Evolutionary conservation across 2,329 filamentous ascomycete genomes (phyloP).

Genomic region (Aspergillus hortae): DNA sequence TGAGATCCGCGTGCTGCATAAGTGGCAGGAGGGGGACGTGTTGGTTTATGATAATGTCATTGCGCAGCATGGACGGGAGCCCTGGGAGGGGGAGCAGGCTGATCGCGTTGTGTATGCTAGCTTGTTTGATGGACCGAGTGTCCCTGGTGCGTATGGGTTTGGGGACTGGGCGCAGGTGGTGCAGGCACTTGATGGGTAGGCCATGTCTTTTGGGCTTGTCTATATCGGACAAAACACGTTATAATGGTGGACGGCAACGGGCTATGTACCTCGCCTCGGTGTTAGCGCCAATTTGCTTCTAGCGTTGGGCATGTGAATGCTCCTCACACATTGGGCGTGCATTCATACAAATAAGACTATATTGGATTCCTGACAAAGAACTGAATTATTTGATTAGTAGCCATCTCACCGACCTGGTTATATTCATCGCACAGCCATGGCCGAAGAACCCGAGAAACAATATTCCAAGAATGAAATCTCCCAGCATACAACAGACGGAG

Average conservation of each 20-base stretch:
- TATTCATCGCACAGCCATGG: not conserved
- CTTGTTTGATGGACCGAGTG: conserved; percentile 44
- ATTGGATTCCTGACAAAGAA: not conserved
- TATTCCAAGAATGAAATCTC: conserved; percentile 11
- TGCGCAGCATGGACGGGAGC: conserved; percentile 49
- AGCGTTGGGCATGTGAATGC: not conserved
- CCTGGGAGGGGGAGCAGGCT: conserved; percentile 46
- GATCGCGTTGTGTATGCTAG: conserved; percentile 48
- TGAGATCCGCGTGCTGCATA: conserved; percentile 48
- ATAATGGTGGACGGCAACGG: not conserved
- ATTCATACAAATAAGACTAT: not conserved
- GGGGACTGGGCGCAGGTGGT: conserved; percentile 48
- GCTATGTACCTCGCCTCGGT: not conserved
- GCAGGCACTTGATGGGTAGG: conserved; percentile 36
- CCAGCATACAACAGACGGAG: conserved; percentile 13
- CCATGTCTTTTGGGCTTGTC: not conserved
- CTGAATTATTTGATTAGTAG: no score
- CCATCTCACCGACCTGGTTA: no score
- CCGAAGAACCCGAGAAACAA: not conserved
- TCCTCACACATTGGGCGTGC: not conserved
- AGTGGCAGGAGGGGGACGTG: conserved; percentile 48
- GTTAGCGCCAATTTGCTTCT: not conserved
- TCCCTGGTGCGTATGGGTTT: conserved; percentile 44
- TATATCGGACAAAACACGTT: no score
- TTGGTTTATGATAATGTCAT: conserved; percentile 50